These are phyloP conservation scores for Thozetella sp. DNA, from an alignment of 495 filamentous ascomycete genomes.

Conservation along the genomic window DNA sequence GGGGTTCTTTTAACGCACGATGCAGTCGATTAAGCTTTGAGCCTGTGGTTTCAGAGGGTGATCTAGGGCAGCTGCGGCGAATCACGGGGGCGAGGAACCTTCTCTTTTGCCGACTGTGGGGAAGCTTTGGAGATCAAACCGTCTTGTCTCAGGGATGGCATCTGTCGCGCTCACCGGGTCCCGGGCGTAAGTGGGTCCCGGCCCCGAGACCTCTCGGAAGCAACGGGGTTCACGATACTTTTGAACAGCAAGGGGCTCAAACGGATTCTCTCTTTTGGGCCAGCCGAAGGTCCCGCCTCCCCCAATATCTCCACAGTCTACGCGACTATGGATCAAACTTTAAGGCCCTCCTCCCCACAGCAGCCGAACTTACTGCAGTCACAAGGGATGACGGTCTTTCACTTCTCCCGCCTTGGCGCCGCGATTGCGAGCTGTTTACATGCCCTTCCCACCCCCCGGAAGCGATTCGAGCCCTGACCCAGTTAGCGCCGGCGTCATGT, in stretches of 20 bases:
- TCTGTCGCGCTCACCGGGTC: not conserved
- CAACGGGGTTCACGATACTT: no score
- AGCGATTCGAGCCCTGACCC: not conserved
- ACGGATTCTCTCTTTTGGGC: no score
- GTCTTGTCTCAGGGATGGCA: slow-evolving; percentile 4
- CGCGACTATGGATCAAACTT: no score
- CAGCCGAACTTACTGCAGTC: no score
- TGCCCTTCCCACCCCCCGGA: not conserved
- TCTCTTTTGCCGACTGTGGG: not conserved
- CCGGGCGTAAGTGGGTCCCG: not conserved
- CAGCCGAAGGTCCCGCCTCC: no score
- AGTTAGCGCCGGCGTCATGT: slow-evolving; percentile 1
- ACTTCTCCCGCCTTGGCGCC: not conserved
- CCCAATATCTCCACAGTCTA: no score
- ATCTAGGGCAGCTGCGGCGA: not conserved
- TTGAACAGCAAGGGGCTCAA: no score
- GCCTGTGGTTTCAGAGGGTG: not conserved
- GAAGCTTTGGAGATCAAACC: slow-evolving; percentile 9
- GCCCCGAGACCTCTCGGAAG: not conserved
- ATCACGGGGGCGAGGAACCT: not conserved
- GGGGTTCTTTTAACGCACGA: not conserved
- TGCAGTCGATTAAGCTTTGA: not conserved
- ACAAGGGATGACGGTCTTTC: not conserved
- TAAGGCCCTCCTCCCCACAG: no score
- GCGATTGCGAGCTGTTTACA: no score